A percentile compares a stretch with the other conserved stretches of the same genome.
phyloP scores from a whole-genome alignment of 106 monocot genomes.

The Narthecium ossifragum region DNA sequence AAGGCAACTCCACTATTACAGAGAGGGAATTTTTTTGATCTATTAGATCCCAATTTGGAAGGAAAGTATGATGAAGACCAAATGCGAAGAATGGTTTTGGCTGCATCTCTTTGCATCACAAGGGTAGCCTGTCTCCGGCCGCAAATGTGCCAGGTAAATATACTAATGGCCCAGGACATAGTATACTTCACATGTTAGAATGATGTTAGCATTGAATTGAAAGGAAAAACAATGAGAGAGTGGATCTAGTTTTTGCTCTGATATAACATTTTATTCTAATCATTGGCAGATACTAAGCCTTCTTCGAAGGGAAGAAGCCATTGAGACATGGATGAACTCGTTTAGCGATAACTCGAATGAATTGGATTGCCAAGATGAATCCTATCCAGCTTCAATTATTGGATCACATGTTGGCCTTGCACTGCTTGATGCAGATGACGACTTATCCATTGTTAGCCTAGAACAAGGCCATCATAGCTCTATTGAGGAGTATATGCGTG shows the following conservation, averaged over 20 bases:
- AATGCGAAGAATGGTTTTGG: slow-evolving; percentile 48
- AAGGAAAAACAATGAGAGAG: background rate
- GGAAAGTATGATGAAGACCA: slow-evolving; percentile 45
- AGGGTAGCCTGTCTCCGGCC: slow-evolving; percentile 68
- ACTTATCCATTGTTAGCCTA: slow-evolving; percentile 54
- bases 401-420: slow-evolving; percentile 77
- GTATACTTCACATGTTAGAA: background rate
- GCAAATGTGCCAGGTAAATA: slow-evolving; percentile 52
- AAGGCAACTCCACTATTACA: slow-evolving; percentile 63
- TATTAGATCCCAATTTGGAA: slow-evolving; percentile 60
- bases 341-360: slow-evolving; percentile 6
- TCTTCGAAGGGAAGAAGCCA: slow-evolving; percentile 45
- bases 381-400: slow-evolving; percentile 44
- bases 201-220: background rate
- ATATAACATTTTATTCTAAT: background rate
- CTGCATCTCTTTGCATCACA: slow-evolving; percentile 63
- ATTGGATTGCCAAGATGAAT: slow-evolving; percentile 53
- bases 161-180: background rate
- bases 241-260: background rate
- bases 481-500: slow-evolving; percentile 65
- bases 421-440: slow-evolving; percentile 72
- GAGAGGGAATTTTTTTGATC: slow-evolving; percentile 40
- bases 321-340: slow-evolving; percentile 26
- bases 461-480: slow-evolving; percentile 43
- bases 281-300: slow-evolving; percentile 49